Percentiles rank a stretch among this genome's conserved stretches.
These are phyloP conservation scores for Colletotrichum theobromicola DNA, from an alignment of 2,329 filamentous ascomycete genomes.

Conservation along the genomic window DNA sequence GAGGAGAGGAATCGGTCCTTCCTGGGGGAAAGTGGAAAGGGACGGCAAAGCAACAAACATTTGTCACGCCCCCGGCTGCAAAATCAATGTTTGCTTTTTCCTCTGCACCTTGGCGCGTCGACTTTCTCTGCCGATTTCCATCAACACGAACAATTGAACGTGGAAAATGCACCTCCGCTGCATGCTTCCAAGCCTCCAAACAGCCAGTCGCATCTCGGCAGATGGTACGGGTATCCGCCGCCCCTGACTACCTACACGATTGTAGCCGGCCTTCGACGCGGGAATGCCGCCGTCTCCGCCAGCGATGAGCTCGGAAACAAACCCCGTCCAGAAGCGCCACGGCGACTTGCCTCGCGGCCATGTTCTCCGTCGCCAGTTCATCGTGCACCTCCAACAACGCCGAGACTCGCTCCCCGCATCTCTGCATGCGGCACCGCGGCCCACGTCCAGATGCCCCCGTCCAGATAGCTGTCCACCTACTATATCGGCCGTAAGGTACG, in stretches of 20 bases:
- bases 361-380: not conserved
- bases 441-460: conserved; percentile 6
- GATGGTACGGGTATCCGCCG: not conserved
- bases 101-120: not conserved
- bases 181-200: not conserved
- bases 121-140: not conserved
- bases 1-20: not conserved
- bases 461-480: not conserved
- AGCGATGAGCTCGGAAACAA: not conserved
- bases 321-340: too few relatives aligned
- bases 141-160: not conserved
- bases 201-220: not conserved
- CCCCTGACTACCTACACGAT: not conserved
- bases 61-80: not conserved
- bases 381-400: not conserved
- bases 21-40: not conserved
- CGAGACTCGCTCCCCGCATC: not conserved
- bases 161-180: not conserved
- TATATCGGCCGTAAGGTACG: conserved; percentile 5
- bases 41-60: not conserved
- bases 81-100: conserved; percentile 7
- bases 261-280: not conserved
- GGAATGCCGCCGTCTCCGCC: not conserved
- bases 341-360: too few relatives aligned
- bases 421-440: not conserved